A percentile compares a stretch with the other conserved stretches of the same genome.
phyloP scores from a whole-genome alignment of 2,329 filamentous ascomycete species.

The Ophiostoma sp. region DNA sequence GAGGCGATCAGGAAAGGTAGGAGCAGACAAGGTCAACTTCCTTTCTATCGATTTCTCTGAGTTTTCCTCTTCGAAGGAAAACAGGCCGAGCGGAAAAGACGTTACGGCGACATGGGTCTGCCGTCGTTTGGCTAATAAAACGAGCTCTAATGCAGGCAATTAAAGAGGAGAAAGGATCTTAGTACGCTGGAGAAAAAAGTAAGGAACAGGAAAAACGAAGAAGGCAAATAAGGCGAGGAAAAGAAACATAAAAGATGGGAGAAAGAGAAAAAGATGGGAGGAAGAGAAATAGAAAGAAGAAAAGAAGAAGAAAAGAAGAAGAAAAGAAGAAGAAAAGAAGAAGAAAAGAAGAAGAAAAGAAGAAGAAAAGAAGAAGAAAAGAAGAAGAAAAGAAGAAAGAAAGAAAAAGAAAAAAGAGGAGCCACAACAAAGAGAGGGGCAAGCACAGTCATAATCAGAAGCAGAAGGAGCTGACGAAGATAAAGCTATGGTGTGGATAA shows the following conservation, averaged over 20 bases:
- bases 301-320: not conserved
- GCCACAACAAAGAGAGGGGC: slow-evolving; percentile 1
- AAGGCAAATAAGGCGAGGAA: not conserved
- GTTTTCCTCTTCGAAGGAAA: too few relatives aligned
- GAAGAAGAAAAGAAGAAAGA: not conserved
- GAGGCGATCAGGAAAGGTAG: not conserved
- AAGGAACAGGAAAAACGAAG: not conserved
- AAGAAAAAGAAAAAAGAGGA: slow-evolving; percentile 1
- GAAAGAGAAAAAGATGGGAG: not conserved
- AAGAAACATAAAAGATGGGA: too few relatives aligned
- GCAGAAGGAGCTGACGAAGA: slow-evolving; percentile 7
- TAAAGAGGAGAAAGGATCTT: not conserved
- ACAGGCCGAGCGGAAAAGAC: slow-evolving; percentile 11
- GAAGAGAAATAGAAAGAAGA: not conserved
- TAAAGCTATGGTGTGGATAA: slow-evolving; percentile 4
- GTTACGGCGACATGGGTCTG: slow-evolving; percentile 13
- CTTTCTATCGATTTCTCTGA: too few relatives aligned
- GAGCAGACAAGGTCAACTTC: not conserved
- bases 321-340: not conserved
- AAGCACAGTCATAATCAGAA: slow-evolving; percentile 6
- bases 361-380: not conserved
- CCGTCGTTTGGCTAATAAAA: slow-evolving; percentile 3
- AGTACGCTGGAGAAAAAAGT: not conserved
- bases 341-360: not conserved
- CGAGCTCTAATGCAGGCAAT: slow-evolving; percentile 9